Conservation (phyloP, 257 asterid genomes). For the Scutellaria barbata region DNA sequence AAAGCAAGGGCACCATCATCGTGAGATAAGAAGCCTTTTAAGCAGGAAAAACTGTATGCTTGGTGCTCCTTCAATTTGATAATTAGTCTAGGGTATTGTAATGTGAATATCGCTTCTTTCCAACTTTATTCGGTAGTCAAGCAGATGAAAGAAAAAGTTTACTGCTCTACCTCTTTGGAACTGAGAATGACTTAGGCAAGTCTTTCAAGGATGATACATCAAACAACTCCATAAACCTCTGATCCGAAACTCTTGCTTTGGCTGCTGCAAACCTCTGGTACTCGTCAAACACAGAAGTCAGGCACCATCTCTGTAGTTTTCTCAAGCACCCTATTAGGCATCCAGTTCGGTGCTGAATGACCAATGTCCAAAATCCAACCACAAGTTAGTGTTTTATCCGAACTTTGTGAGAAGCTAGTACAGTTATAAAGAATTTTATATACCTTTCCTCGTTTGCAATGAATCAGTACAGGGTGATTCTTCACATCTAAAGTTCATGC, state of each 20-base stretch:
- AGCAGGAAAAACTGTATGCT: slow-evolving; percentile 1
- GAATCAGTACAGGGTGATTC: slow-evolving; percentile 79
- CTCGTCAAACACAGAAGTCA: slow-evolving; percentile 81
- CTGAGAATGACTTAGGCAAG: slow-evolving; percentile 48
- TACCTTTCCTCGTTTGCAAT: slow-evolving; percentile 92
- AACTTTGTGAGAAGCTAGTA: neutral
- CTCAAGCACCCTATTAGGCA: slow-evolving; percentile 91
- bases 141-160: slow-evolving; percentile 4
- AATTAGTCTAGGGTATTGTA: neutral
- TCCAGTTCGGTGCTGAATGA: slow-evolving; percentile 85
- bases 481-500: slow-evolving; percentile 55
- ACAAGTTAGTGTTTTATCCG: slow-evolving; percentile 18
- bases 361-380: slow-evolving; percentile 11
- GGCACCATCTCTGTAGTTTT: slow-evolving; percentile 80
- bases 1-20: neutral
- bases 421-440: slow-evolving; percentile 1
- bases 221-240: slow-evolving; percentile 85
- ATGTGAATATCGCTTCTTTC: neutral
- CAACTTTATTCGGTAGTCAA: slow-evolving; percentile 9
- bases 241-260: slow-evolving; percentile 81
- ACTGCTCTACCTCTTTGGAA: slow-evolving; percentile 53
- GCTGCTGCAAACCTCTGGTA: slow-evolving; percentile 92
- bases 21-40: slow-evolving; percentile 14
- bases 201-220: slow-evolving; percentile 64
- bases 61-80: slow-evolving; percentile 26